phyloP scores from a whole-genome alignment of 441 rosid species.

The Hura crepitans region DNA sequence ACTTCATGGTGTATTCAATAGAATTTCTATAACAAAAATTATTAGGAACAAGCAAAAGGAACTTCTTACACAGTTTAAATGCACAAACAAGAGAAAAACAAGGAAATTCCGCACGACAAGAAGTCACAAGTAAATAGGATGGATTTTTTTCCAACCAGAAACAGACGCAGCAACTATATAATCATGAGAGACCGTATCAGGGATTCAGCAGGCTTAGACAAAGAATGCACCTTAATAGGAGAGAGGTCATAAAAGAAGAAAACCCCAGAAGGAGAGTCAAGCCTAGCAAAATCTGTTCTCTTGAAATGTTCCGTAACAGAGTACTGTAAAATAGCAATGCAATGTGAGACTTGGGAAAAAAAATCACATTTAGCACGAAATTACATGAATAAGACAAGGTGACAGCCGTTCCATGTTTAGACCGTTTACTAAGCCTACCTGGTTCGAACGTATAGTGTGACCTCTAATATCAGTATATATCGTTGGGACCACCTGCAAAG shows the following conservation, averaged over 20 bases:
- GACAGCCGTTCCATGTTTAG: neutral
- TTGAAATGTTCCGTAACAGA: constrained; percentile 90
- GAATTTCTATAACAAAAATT: neutral
- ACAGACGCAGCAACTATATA: neutral
- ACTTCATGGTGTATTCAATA: neutral
- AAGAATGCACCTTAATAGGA: constrained; percentile 75
- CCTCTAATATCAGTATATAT: constrained; percentile 71
- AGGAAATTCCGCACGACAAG: neutral
- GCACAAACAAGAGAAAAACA: neutral
- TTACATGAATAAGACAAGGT: constrained; percentile 15
- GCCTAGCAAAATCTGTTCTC: constrained; percentile 46
- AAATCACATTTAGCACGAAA: constrained; percentile 1
- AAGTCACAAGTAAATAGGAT: constrained; percentile 1
- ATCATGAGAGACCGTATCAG: neutral
- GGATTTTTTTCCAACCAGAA: neutral
- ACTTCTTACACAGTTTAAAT: neutral
- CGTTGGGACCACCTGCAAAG: constrained; percentile 82
- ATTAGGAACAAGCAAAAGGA: neutral
- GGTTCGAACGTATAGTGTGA: constrained; percentile 75
- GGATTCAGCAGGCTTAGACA: neutral
- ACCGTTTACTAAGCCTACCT: constrained; percentile 49
- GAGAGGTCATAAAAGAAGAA: constrained; percentile 95
- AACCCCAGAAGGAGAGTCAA: constrained; percentile 67
- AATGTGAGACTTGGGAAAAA: neutral
- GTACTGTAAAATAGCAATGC: constrained; percentile 43